phyloP scores from a whole-genome alignment of 2,329 filamentous ascomycete genomes.

The Penicillium griseofulvum region DNA sequence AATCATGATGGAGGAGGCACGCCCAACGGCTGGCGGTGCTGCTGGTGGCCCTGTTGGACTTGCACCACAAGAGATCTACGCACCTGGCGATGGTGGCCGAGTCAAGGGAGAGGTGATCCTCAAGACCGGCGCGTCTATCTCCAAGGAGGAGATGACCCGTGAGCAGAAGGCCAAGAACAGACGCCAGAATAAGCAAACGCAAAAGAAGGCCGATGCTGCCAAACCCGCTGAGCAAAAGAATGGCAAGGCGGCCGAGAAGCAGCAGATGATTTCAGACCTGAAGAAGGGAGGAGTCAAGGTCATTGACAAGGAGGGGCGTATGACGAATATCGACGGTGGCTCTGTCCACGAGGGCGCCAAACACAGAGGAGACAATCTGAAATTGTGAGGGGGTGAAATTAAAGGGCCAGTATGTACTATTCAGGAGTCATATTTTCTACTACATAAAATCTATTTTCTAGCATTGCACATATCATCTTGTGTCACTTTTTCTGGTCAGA shows the following conservation, averaged over 20 bases:
- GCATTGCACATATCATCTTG: conserved; percentile 8
- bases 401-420: conserved; percentile 11
- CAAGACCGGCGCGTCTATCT: conserved; percentile 73
- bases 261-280: conserved; percentile 63
- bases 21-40: conserved; percentile 74
- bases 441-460: conserved; percentile 10
- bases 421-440: conserved; percentile 3
- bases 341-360: conserved; percentile 52
- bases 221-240: conserved; percentile 48
- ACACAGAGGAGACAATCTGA: conserved; percentile 33
- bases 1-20: conserved; percentile 90
- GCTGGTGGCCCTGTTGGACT: conserved; percentile 63
- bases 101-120: conserved; percentile 69
- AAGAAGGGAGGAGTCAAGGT: conserved; percentile 87
- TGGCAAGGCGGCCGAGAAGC: conserved; percentile 45
- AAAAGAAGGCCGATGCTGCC: conserved; percentile 61
- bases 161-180: conserved; percentile 78
- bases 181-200: conserved; percentile 80
- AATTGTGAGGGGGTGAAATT: conserved; percentile 27
- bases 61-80: conserved; percentile 92
- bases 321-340: conserved; percentile 80
- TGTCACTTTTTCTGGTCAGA: neutral
- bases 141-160: conserved; percentile 79
- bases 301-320: conserved; percentile 83
- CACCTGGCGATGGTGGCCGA: conserved; percentile 64